Conservation (phyloP, 495 filamentous ascomycete genomes). For the Xylaria curta region DNA sequence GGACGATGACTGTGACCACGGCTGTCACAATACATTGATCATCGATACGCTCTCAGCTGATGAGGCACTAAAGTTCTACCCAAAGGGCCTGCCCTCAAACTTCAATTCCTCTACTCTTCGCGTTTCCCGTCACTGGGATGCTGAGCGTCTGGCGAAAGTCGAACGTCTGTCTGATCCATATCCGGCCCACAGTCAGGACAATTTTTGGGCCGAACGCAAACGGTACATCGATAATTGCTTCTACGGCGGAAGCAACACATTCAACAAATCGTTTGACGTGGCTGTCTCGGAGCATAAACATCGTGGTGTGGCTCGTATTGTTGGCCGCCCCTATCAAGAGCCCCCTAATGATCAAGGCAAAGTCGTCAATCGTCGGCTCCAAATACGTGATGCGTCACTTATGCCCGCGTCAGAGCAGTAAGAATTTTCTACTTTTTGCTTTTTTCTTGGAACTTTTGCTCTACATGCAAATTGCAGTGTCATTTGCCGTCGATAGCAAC, state of each 20-base stretch:
- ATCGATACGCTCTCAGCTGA: conserved; percentile 32
- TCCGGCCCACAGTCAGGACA: conserved; percentile 2
- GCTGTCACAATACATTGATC: background rate
- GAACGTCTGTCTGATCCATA: conserved; percentile 19
- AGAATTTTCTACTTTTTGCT: background rate
- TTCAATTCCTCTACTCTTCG: conserved; percentile 29
- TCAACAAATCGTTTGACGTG: conserved; percentile 34
- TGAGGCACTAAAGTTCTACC: conserved; percentile 32
- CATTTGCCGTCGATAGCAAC: background rate
- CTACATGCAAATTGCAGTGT: background rate
- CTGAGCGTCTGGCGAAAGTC: conserved; percentile 29
- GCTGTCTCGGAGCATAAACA: conserved; percentile 38
- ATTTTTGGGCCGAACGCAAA: conserved; percentile 21
- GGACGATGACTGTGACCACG: background rate
- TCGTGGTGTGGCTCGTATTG: conserved; percentile 35
- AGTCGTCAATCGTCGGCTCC: conserved; percentile 26
- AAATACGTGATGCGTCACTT: conserved; percentile 40
- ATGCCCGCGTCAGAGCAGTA: conserved; percentile 41
- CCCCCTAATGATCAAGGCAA: conserved; percentile 30
- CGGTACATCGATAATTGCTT: conserved; percentile 38
- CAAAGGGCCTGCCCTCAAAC: conserved; percentile 31
- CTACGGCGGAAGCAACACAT: conserved; percentile 40
- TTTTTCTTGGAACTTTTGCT: background rate
- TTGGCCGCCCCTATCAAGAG: conserved; percentile 38
- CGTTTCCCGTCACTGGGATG: conserved; percentile 35